These are phyloP conservation scores for Triglochin maritima DNA, from an alignment of 106 monocot genomes.

Conservation along the genomic window DNA sequence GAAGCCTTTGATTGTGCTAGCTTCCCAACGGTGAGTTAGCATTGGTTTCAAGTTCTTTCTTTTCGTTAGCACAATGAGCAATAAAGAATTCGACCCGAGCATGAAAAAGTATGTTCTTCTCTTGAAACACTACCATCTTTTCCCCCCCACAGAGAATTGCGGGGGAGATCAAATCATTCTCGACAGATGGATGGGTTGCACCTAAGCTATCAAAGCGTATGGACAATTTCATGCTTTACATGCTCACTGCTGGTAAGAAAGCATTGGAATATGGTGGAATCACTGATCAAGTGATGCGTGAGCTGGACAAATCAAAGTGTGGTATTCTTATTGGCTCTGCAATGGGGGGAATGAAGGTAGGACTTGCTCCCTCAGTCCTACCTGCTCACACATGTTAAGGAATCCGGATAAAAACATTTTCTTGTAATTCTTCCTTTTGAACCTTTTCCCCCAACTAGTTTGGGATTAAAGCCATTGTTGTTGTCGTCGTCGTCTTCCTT, in stretches of 20 bases:
- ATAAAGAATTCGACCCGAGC: too few relatives aligned
- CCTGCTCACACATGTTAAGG: too few relatives aligned
- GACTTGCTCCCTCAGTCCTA: neutral
- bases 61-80: too few relatives aligned
- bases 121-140: neutral
- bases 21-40: conserved; percentile 50
- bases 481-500: neutral
- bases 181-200: conserved; percentile 62
- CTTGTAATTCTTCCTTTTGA: neutral
- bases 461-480: neutral
- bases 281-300: conserved; percentile 44
- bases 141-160: conserved; percentile 50
- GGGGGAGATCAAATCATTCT: conserved; percentile 73
- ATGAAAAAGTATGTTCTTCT: too few relatives aligned
- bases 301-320: conserved; percentile 56
- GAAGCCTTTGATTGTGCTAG: conserved; percentile 80
- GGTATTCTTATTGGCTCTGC: conserved; percentile 74
- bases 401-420: neutral
- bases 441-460: neutral
- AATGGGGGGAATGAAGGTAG: conserved; percentile 84
- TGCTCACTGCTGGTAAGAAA: conserved; percentile 74
- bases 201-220: conserved; percentile 63
- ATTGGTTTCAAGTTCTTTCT: neutral
- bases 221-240: conserved; percentile 83
- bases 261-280: conserved; percentile 57